Base-by-base conservation (phyloP, 108 stramenopile species). In the Cylindrotheca fusiformis region DNA sequence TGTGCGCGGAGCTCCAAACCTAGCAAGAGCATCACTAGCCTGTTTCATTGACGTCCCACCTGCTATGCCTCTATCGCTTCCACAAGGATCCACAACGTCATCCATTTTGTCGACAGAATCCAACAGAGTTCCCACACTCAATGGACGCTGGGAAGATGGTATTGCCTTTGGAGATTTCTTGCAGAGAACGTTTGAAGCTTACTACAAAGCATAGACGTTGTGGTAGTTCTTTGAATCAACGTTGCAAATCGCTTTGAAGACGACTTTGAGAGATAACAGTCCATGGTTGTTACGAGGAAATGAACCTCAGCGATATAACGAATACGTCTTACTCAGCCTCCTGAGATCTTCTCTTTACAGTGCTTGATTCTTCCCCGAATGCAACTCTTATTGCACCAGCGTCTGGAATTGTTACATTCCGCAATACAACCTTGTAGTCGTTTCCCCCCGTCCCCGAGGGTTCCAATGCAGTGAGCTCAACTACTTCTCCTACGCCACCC, bases 121-220 rank as follows among this genome's bases (percentile, higher is more conserved):
- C 32, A 69, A 64, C 2, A 75, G 74, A 52, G 93, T 97, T 0
- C 96, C 96, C 17, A 71, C 89, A 12, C 63, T 97, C 58, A 62
- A 69, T 3, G 58, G 67, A 17, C 75, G 96, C 22, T 97, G 92
- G 92, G 47, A 65, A 1, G 60, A 85, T 20, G 93, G 91, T 2
- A 85, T 87, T 80, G 76, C 77, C 1, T 97, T 97, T 85, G 96
- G 93, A 18, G 90, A 91, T 27, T 97, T 97, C 64, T 74, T 97
- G 65, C 54, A 72, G 27, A 79, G 78, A 51, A 88, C 81, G 14
- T 90, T 93, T 78, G 50, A 72, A 25, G 77, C 67, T 58, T 93
- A 93, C 53, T 93, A 93, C 63, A 74, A 76, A 5, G n/a, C n/a
- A n/a, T n/a, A n/a, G n/a, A n/a, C n/a, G n/a, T n/a, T n/a, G n/a